These are phyloP conservation scores for Ammopiptanthus mongolicus DNA, from an alignment of 306 rosid genomes.

Conservation along the genomic window DNA sequence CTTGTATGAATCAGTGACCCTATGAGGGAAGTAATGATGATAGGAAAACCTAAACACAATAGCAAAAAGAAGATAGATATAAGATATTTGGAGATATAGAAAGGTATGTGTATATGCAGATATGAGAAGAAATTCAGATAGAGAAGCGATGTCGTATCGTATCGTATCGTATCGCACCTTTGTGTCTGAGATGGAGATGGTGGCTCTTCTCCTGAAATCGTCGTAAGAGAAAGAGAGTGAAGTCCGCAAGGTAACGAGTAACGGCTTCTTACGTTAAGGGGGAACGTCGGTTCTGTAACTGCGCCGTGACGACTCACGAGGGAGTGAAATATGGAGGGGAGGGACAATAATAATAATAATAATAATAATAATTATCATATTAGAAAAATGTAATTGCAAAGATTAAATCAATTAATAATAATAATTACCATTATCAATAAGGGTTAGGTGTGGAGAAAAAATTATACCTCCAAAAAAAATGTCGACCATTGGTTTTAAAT, in stretches of 20 bases:
- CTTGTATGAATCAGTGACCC: background rate
- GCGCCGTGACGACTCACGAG: slow-evolving; percentile 41
- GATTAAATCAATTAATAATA: no score
- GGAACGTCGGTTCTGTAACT: slow-evolving; percentile 32
- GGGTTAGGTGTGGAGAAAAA: no score
- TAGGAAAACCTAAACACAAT: slow-evolving; percentile 38
- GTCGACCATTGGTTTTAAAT: no score
- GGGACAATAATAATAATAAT: background rate
- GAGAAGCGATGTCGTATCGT: background rate
- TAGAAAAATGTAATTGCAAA: background rate
- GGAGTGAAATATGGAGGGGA: background rate
- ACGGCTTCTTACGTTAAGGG: slow-evolving; percentile 27
- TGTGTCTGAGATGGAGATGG: slow-evolving; percentile 8
- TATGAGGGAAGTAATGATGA: no score
- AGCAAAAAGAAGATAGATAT: background rate
- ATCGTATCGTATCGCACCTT: slow-evolving; percentile 25
- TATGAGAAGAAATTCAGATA: background rate
- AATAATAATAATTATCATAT: background rate
- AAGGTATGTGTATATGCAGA: background rate
- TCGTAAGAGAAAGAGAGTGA: slow-evolving; percentile 26
- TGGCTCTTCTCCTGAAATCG: slow-evolving; percentile 10
- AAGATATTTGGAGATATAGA: background rate
- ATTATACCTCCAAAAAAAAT: no score
- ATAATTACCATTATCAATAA: no score
- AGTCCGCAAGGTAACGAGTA: slow-evolving; percentile 53